Evolutionary conservation across 345 rosid species (phyloP), one percentile per base, ranked within the genome.

Genomic region (Sisymbrium irio): DNA sequence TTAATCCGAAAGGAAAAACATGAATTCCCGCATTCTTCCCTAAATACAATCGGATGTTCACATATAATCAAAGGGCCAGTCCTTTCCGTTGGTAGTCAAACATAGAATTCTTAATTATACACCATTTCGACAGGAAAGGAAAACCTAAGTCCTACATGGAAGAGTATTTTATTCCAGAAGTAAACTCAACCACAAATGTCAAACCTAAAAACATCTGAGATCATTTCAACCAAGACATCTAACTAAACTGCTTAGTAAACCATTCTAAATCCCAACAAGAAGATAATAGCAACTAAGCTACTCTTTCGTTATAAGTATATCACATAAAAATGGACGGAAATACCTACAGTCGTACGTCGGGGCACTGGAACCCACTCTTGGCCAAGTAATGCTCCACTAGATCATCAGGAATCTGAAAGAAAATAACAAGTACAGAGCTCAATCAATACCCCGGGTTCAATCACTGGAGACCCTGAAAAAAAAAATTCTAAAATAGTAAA

Each of bases 331-430:
- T 18, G 40, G 27, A 37, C 19, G 65, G 57, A 67, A 79, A 76
- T 81, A 88, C 97, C 89, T 86, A 94, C 97, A 94, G 74, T 88
- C 98, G 87, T 69, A 89, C 93, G 73, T 91, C 96, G 17, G 98
- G 98, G 77, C 90, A 88, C 70, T 94, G 98, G 71, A 94, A 91
- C 30, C 98, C 98, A 76, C 98, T 94, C 83, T 85, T 94, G n/a
- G 89, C 96, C 71, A 94, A 74, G 83, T 88, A 94, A 80, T 90
- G 92, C 85, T 95, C 97, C 66, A 92, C 99, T 80, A 95, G 74
- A 73, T 92, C 97, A 67, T 95, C 99, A 22, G 96, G 99, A 77
- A 92, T 92, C 99, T 95, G 85, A 41, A 36, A 17, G 3, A 32
- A 2, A 15, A 6, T 0, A n/a, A 17, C 10, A 74, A 45, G 61